Evolutionary conservation across 2,329 filamentous ascomycete species (phyloP), one percentile per base, ranked within the genome.

Genomic region (Microdochium paspali): DNA sequence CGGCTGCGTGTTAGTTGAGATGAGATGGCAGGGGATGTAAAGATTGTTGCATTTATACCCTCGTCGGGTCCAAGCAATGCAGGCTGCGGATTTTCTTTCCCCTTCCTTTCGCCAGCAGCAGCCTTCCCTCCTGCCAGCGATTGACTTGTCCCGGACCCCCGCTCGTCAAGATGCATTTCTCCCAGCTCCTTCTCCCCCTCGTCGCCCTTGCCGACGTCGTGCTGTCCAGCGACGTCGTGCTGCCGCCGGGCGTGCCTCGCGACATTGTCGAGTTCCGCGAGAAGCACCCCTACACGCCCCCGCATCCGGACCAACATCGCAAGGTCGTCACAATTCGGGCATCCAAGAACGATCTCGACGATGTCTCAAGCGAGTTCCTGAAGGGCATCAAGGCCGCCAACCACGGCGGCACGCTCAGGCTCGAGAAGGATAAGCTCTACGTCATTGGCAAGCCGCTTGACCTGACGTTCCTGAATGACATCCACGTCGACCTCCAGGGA

Each of bases 361-460:
- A 82, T 56, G 64, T 81, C 40, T 74, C 77, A 1, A 66, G 66
- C 7, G 74, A 77, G 30, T 80, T 83, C 55, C 64, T 74, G 24
- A 65, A 66, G 57, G 79, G 72, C 1, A 61, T 82, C 35, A 67
- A 72, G 54, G 66, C 71, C 46, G 78, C 79, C 2, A 82, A 82
- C 54, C 64, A 78, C 30, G 79, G 79, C 43, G 79, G 79, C 15
- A 73, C 76, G 3, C 61, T 83, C 3, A 66, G 77, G 35, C 60
- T 82, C 1, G 65, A 76, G 26, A 72, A 73, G 54, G 71, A 70
- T 3, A 63, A 77, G 57, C 76, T 68, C 1, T 82, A 74, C 56
- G 62, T 81, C 20, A 79, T 82, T 52, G 78, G 76, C 47, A 77
- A 74, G 61, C 77, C 74, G 49, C 63, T 82, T 12, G 76, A 81